phyloP scores from a whole-genome alignment of 495 filamentous ascomycete genomes.

The Talaromyces proteolyticus region DNA sequence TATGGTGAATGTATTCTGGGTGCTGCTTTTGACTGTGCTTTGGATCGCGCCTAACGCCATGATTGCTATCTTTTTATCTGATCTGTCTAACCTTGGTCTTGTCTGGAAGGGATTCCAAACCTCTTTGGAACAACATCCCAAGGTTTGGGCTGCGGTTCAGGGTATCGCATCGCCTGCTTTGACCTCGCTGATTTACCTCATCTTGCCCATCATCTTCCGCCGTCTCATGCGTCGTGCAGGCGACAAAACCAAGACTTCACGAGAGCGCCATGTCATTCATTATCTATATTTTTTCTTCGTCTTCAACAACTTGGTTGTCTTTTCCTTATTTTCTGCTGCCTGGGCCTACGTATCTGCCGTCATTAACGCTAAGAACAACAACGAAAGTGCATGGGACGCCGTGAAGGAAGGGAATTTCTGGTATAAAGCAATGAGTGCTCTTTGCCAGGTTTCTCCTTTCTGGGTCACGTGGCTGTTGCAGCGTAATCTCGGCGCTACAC shows the following conservation, averaged over 20 bases:
- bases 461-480: conserved; percentile 93
- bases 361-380: conserved; percentile 45
- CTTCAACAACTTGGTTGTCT: conserved; percentile 93
- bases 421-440: conserved; percentile 52
- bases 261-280: conserved; percentile 86
- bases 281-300: conserved; percentile 96
- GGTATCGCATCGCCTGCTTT: conserved; percentile 91
- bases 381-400: conserved; percentile 58
- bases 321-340: conserved; percentile 78
- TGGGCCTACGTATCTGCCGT: conserved; percentile 67
- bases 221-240: conserved; percentile 72
- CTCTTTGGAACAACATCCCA: conserved; percentile 53
- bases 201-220: conserved; percentile 88
- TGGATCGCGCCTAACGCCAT: conserved; percentile 94
- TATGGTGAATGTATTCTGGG: conserved; percentile 77
- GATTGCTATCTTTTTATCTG: conserved; percentile 89
- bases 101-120: conserved; percentile 74
- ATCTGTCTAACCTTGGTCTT: conserved; percentile 68
- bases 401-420: conserved; percentile 59
- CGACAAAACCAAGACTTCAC: conserved; percentile 83
- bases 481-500: conserved; percentile 82
- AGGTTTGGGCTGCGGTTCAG: conserved; percentile 80
- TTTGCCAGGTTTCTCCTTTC: conserved; percentile 79
- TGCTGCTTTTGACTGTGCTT: conserved; percentile 71
- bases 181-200: conserved; percentile 80